Base-by-base conservation (phyloP, 2,329 filamentous ascomycete species). In the Aspergillus melleus region DNA sequence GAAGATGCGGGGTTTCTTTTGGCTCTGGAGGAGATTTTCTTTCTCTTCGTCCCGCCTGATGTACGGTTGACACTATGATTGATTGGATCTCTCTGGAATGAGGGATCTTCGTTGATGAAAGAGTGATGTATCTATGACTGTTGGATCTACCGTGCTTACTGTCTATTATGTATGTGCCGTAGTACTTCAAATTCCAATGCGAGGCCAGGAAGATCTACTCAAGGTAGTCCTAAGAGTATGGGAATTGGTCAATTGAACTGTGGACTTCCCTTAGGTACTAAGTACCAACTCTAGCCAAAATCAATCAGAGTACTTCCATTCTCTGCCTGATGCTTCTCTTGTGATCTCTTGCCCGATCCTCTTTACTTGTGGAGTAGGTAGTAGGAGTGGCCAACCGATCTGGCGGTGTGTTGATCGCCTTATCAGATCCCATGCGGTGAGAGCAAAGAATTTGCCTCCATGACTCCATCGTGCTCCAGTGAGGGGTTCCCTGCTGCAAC, bases 1-100 rank as follows among this genome's bases (percentile, higher is more conserved):
- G 39, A 49, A 30, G 50, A 53, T 54, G 56, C 56, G 56, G 56
- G 56, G 55, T 52, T 46, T 42, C 36, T 12, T 19, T 42, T n/a
- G 36, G 36, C 16, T 42, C 36, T 42, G 36, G 14, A 42, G 36
- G 36, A n/a, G 8, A 6, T 14, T n/a, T n/a, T 42, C 16, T 42
- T 42, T 5, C 16, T 6, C 14, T n/a, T 16, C 11, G 16, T 42
- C 14, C 16, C 6, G 16, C 36, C 6, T 8, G 14, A 39, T 39
- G 24, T 14, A 5, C 36, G 0, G 36, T 42, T 42, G 36, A 19
- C 16, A n/a, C 3, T 8, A 16, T 14, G 6, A 5, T 6, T 16
- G 36, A 42, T 42, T 42, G 14, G 36, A n/a, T n/a, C 6, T n/a
- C 36, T 39, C 30, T 42, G 5, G 14, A 42, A n/a, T 14, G 36